Evolutionary conservation across 148 eudicot species (phyloP).

Genomic region (Cornus suecica): DNA sequence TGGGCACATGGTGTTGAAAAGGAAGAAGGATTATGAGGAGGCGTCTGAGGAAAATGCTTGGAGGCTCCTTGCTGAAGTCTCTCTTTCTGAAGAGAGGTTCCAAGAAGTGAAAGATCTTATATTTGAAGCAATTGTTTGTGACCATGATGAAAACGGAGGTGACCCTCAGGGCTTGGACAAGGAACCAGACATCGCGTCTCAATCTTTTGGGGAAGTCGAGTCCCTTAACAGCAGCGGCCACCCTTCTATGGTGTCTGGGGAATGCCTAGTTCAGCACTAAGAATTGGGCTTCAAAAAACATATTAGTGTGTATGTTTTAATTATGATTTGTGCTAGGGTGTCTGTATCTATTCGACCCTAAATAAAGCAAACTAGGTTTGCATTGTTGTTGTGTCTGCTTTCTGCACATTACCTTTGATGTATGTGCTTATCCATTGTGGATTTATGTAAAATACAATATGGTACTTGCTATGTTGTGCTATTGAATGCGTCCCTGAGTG

Average conservation of each 20-base stretch:
- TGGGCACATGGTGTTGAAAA: slow-evolving; percentile 90
- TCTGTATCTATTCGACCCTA: neutral
- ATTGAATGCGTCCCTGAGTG: slow-evolving; percentile 8
- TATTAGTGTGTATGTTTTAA: slow-evolving; percentile 2
- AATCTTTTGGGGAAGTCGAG: slow-evolving; percentile 44
- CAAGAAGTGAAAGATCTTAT: slow-evolving; percentile 67
- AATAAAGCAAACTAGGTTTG: slow-evolving; percentile 21
- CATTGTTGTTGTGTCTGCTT: slow-evolving; percentile 2
- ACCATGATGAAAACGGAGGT: slow-evolving; percentile 19
- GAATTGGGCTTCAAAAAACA: slow-evolving; percentile 6
- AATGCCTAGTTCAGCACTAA: slow-evolving; percentile 62
- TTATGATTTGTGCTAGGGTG: slow-evolving; percentile 1
- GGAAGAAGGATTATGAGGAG: slow-evolving; percentile 78
- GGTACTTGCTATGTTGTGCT: slow-evolving; percentile 12
- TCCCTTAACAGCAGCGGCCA: slow-evolving; percentile 41
- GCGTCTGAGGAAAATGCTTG: slow-evolving; percentile 93
- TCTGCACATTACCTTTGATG: neutral
- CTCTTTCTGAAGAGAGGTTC: slow-evolving; percentile 78
- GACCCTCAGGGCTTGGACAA: slow-evolving; percentile 11
- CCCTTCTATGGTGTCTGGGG: slow-evolving; percentile 53
- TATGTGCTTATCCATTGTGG: neutral
- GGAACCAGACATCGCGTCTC: slow-evolving; percentile 31
- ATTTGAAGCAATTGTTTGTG: slow-evolving; percentile 52
- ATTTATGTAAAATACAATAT: slow-evolving; percentile 11
- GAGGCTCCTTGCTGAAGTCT: slow-evolving; percentile 90